Conservation (phyloP, 139 green algal genomes). For the Pleodorina starrii region DNA sequence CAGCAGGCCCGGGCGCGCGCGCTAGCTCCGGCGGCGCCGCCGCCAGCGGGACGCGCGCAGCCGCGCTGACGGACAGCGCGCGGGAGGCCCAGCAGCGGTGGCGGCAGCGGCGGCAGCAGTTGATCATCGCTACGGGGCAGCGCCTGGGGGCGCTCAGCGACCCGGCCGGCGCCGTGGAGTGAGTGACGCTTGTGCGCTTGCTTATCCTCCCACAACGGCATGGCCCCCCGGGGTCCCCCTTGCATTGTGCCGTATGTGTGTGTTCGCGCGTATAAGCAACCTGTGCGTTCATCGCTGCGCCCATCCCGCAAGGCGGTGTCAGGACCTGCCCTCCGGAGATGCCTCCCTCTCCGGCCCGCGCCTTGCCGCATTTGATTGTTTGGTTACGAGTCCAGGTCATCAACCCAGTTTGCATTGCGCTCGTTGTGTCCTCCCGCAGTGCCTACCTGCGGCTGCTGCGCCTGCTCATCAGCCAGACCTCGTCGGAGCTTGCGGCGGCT, state of each 20-base stretch:
- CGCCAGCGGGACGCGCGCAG: neutral
- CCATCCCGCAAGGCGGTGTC: too few relatives aligned
- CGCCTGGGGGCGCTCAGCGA: slow-evolving; percentile 30
- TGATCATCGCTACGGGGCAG: slow-evolving; percentile 25
- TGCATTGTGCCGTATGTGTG: too few relatives aligned
- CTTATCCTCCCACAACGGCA: too few relatives aligned
- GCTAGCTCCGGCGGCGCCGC: neutral
- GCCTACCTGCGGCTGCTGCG: neutral
- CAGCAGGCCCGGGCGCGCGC: neutral
- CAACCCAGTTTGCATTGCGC: too few relatives aligned
- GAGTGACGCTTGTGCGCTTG: too few relatives aligned
- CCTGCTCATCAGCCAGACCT: neutral
- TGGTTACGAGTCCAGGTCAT: too few relatives aligned
- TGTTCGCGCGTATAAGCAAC: too few relatives aligned
- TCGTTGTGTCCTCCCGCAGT: neutral
- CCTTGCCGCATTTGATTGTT: too few relatives aligned
- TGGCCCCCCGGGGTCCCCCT: too few relatives aligned
- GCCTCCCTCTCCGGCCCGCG: too few relatives aligned
- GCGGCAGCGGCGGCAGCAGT: slow-evolving; percentile 53
- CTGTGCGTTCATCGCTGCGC: too few relatives aligned
- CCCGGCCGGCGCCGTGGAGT: slow-evolving; percentile 31
- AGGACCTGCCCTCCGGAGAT: too few relatives aligned
- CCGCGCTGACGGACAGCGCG: slow-evolving; percentile 48
- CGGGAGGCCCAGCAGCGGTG: slow-evolving; percentile 50
- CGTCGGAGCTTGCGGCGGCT: neutral